Base-by-base conservation (phyloP, 495 filamentous ascomycete species). In the Aspergillus incahuasiensis region DNA sequence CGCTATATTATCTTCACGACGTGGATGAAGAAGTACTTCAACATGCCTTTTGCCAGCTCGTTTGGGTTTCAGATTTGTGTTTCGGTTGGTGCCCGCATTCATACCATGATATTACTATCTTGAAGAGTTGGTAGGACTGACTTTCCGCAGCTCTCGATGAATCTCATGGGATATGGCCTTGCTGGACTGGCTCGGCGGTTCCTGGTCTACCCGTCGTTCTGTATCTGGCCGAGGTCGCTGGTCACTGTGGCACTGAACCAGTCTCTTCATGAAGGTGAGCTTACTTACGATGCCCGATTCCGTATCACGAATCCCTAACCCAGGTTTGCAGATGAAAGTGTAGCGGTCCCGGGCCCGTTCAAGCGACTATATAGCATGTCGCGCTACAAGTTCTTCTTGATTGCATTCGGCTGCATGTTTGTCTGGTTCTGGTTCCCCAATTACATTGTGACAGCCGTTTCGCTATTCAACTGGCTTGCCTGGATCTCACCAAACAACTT, bases 201-300 rank as follows among this genome's bases (percentile, higher is more conserved):
- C 61, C 58, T 79, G 24, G 76, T 80, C 15, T 75, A 77, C 42
- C 57, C 82, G 15, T 80, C 82, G 4, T 74, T 81, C 8, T 84
- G 86, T 79, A 84, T 87, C 52, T 87, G 79, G 79, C 84, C 84
- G 3, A 76, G 67, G 19, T 81, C 76, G 43, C 69, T 87, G 22
- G 77, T 80, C 34, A 74, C 72, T 5, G 78, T 83, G 3, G 76
- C 83, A 6, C 64, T 87, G 12, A 82, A 86, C 13, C 12, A 42
- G 12, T 9, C 32, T 15, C 32, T 35, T 9, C 32, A 35, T 12
- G 32, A 15, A 11, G 32, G 32, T 35, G 9, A 5, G 25, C 25
- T 28, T 28, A 8, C 25, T 28, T 28, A 8, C 8, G 25, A 8
- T 8, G 4, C 25, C 8, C 8, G 8, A 3, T 3, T 8, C 8